A percentile compares a stretch with the other conserved stretches of the same genome.
Evolutionary conservation across 2,329 filamentous ascomycete species (phyloP).

Genomic region (Paraphoma sp.): DNA sequence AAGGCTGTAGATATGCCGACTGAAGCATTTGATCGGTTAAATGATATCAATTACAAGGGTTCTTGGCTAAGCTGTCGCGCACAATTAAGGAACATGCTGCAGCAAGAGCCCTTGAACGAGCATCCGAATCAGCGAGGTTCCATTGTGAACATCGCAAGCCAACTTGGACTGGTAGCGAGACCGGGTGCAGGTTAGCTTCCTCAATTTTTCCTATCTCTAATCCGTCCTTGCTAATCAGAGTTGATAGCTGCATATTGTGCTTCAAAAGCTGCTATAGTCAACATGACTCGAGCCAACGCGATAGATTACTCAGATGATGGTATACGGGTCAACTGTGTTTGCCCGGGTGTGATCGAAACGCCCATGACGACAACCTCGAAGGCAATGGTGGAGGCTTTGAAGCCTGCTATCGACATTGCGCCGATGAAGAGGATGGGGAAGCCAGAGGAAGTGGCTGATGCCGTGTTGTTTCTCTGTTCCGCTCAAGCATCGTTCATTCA

Average conservation of each 20-base stretch:
- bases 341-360: constrained; percentile 59
- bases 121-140: constrained; percentile 45
- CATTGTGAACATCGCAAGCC: constrained; percentile 63
- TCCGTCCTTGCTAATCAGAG: not conserved
- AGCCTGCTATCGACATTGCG: constrained; percentile 52
- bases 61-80: constrained; percentile 63
- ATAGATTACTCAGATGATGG: constrained; percentile 59
- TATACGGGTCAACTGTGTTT: constrained; percentile 67
- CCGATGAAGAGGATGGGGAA: constrained; percentile 57
- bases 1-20: constrained; percentile 56
- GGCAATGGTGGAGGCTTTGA: constrained; percentile 40
- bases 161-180: constrained; percentile 54
- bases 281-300: constrained; percentile 63
- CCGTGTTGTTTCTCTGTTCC: constrained; percentile 60
- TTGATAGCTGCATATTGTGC: constrained; percentile 61
- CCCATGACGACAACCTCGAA: constrained; percentile 40
- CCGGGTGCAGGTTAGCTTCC: constrained; percentile 27
- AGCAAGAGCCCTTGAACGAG: constrained; percentile 57
- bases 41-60: constrained; percentile 63
- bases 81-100: constrained; percentile 59
- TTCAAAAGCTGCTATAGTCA: constrained; percentile 65
- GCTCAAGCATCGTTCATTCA: constrained; percentile 62
- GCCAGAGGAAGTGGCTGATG: constrained; percentile 62
- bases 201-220: not conserved
- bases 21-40: constrained; percentile 61